These are phyloP conservation scores for Auxenochlorella pyrenoidosa DNA, from an alignment of 139 green algal genomes.

Conservation along the genomic window DNA sequence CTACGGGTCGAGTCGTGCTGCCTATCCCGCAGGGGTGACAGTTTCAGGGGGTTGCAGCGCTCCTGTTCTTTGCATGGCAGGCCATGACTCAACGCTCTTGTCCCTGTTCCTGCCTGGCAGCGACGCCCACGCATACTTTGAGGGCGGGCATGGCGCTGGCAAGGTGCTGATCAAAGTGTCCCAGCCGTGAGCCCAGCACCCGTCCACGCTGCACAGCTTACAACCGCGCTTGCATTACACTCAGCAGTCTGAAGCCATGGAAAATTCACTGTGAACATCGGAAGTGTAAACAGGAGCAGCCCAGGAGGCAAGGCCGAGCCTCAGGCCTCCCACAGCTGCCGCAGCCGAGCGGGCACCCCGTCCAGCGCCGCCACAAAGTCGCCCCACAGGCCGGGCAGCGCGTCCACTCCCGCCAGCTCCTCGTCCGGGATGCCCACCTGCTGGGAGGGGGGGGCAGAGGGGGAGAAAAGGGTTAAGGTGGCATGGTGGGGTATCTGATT, in stretches of 20 bases:
- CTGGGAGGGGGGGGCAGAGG: neutral
- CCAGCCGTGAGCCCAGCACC: neutral
- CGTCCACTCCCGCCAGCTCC: constrained; percentile 8
- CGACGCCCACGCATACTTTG: constrained; percentile 8
- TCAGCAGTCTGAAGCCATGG: too few species aligned
- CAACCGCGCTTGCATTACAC: too few species aligned
- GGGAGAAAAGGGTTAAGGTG: too few species aligned
- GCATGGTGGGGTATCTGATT: neutral
- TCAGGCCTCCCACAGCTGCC: neutral
- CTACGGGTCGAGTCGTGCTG: too few species aligned
- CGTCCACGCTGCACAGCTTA: too few species aligned
- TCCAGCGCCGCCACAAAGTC: constrained; percentile 14
- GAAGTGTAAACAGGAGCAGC: too few species aligned
- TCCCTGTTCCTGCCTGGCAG: neutral
- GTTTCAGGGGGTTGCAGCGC: neutral
- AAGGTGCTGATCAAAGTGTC: constrained; percentile 8
- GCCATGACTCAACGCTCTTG: too few species aligned
- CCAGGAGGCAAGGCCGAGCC: too few species aligned
- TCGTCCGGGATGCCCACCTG: neutral
- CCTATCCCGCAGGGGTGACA: too few species aligned
- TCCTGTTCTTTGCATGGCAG: neutral
- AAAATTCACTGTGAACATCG: too few species aligned
- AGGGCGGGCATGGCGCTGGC: constrained; percentile 3
- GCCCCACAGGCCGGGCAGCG: neutral
- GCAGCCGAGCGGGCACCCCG: constrained; percentile 5